Conservation (phyloP, 768 basidiomycete genomes). For the Russula olivacea region DNA sequence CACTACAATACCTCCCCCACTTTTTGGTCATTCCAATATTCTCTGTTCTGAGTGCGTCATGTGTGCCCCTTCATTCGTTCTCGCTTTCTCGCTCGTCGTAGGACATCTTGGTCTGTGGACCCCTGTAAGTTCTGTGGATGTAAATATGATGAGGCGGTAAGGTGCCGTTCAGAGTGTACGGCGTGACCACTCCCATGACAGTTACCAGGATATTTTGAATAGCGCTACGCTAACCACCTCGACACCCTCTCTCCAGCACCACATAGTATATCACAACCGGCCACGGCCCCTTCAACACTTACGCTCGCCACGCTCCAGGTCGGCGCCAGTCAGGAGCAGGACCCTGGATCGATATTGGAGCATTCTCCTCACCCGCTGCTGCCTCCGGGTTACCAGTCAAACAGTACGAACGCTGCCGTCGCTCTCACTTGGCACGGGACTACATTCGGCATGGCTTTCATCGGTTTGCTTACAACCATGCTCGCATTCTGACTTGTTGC, state of each 20-base stretch:
- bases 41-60: not conserved
- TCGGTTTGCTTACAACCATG: not conserved
- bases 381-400: not conserved
- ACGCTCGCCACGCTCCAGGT: not conserved
- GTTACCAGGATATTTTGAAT: not conserved
- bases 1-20: too few species aligned
- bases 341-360: not conserved
- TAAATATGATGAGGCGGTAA: not conserved
- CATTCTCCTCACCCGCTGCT: not conserved
- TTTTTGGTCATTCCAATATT: not conserved
- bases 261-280: not conserved
- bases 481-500: not conserved
- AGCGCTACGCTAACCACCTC: not conserved
- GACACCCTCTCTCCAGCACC: not conserved
- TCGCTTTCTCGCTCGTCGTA: not conserved
- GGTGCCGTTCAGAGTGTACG: not conserved
- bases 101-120: not conserved
- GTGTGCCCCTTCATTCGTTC: not conserved
- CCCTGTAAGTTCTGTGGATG: too few species aligned
- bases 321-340: not conserved
- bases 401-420: slow-evolving; percentile 7
- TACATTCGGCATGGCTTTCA: not conserved
- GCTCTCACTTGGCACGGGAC: not conserved
- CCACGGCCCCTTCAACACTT: not conserved
- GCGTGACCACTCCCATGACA: not conserved